Percentiles rank a stretch among this genome's conserved stretches.
phyloP scores from a whole-genome alignment of 1,284 basidiomycete species.

The Leucoagaricus sp. region DNA sequence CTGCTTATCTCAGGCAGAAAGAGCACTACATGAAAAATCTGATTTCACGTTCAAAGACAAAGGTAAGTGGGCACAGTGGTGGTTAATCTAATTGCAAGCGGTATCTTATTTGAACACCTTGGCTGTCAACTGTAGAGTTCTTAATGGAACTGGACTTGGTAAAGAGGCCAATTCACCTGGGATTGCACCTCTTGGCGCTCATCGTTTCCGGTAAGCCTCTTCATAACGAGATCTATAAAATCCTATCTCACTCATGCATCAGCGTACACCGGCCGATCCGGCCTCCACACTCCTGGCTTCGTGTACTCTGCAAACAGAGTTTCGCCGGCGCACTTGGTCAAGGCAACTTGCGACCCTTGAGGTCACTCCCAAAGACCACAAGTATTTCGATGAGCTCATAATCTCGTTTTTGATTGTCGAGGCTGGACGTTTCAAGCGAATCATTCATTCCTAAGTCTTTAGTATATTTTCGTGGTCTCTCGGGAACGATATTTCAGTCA shows the following conservation, averaged over 20 bases:
- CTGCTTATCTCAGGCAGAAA: not conserved
- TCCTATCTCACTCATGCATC: too few relatives aligned
- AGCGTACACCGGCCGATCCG: not conserved
- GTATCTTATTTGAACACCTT: too few relatives aligned
- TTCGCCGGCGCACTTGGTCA: constrained; percentile 13
- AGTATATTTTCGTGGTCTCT: too few relatives aligned
- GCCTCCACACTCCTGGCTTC: not conserved
- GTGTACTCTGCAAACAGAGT: not conserved
- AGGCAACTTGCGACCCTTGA: constrained; percentile 8
- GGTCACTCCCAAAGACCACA: constrained; percentile 21
- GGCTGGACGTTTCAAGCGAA: too few relatives aligned
- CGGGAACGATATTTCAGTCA: constrained; percentile 18
- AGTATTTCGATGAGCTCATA: constrained; percentile 30
- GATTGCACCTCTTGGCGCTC: too few relatives aligned
- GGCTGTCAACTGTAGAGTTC: too few relatives aligned
- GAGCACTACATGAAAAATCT: not conserved
- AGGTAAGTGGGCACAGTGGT: not conserved
- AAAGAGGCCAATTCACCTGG: too few relatives aligned
- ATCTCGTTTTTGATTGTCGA: constrained; percentile 30
- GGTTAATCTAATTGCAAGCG: too few relatives aligned
- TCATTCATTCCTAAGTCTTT: too few relatives aligned
- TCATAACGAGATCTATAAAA: too few relatives aligned
- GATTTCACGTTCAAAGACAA: not conserved
- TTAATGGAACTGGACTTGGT: too few relatives aligned
- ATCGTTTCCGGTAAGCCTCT: too few relatives aligned